Evolutionary conservation across 257 asterid genomes (phyloP).

Genomic region (Capsicum baccatum): DNA sequence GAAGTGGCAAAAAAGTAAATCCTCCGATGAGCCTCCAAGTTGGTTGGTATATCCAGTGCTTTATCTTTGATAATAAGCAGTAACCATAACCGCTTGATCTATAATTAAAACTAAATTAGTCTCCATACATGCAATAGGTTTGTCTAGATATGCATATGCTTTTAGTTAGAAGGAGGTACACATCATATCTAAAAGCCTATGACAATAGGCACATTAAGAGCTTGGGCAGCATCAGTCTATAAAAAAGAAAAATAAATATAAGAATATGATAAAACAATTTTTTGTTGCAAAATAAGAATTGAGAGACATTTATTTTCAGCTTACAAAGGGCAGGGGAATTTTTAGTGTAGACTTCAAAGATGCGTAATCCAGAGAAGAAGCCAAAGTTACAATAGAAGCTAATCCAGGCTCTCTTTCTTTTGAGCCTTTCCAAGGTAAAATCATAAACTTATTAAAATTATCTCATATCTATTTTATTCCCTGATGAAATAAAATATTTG

Average conservation of each 20-base stretch:
- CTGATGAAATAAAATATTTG: not conserved
- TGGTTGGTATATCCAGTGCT: slow-evolving; percentile 82
- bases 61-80: slow-evolving; percentile 81
- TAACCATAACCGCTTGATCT: slow-evolving; percentile 83
- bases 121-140: not conserved
- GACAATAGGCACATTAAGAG: slow-evolving; percentile 79
- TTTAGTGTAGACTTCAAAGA: slow-evolving; percentile 83
- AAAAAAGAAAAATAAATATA: slow-evolving; percentile 26
- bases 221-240: slow-evolving; percentile 98
- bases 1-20: slow-evolving; percentile 88
- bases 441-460: slow-evolving; percentile 2
- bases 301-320: slow-evolving; percentile 39
- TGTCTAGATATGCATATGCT: slow-evolving; percentile 8
- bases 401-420: slow-evolving; percentile 83
- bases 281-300: slow-evolving; percentile 14
- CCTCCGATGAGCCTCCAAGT: slow-evolving; percentile 88
- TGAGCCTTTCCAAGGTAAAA: slow-evolving; percentile 48
- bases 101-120: slow-evolving; percentile 31
- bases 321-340: slow-evolving; percentile 83
- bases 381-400: slow-evolving; percentile 87
- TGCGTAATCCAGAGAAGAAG: slow-evolving; percentile 91
- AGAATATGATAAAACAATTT: not conserved
- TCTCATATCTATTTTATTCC: not conserved
- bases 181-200: not conserved
- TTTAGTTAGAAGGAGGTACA: not conserved